Base-by-base conservation (phyloP, 257 asterid species). In the Salvia miltiorrhiza region DNA sequence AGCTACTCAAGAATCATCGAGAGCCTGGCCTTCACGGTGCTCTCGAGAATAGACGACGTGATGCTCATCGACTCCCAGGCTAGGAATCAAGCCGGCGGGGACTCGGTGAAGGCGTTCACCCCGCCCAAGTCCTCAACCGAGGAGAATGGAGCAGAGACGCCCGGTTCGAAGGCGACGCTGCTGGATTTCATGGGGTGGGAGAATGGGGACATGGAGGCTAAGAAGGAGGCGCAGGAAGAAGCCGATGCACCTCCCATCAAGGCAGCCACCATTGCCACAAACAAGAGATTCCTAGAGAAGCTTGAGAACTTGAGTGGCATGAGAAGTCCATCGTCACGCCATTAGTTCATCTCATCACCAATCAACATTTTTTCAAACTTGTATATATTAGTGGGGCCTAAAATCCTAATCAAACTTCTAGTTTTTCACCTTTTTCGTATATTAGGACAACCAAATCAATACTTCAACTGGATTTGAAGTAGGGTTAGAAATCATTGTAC, bases 261-360 rank as follows among this genome's bases (percentile, higher is more conserved):
- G 79, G 84, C 81, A 33, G 23, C 79, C 3, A 68, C 55, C 64
- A 19, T 85, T 50, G 70, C 69, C 57, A 77, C 87, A 30, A 79
- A 77, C 87, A 86, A 73, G 82, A 86, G 65, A 78, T 17, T 83
- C 84, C 80, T 81, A 16, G 87, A 81, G 57, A 74, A 73, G 66
- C 88, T 93, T 53, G 98, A 88, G 81, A 79, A 59, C 73, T 73
- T 86, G 60, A 96, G 92, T 8, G 88, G 89, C 54, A 28, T 73
- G 24, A 83, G 90, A 77, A 91, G 96, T 79, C 97, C 98, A 17
- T 80, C 94, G 4, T 84, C 96, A 7, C 87, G 96, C 37, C 96
- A 88, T 79, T 90, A 78, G 81, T 47, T 40, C 14, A 35, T 5
- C 9, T 35, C 40, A 35, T 35, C 9, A 5, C 2, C 40, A 5